Percentiles rank a stretch among this genome's conserved stretches.
These are phyloP conservation scores for Craterostigma plantagineum DNA, from an alignment of 257 asterid species.

Conservation along the genomic window DNA sequence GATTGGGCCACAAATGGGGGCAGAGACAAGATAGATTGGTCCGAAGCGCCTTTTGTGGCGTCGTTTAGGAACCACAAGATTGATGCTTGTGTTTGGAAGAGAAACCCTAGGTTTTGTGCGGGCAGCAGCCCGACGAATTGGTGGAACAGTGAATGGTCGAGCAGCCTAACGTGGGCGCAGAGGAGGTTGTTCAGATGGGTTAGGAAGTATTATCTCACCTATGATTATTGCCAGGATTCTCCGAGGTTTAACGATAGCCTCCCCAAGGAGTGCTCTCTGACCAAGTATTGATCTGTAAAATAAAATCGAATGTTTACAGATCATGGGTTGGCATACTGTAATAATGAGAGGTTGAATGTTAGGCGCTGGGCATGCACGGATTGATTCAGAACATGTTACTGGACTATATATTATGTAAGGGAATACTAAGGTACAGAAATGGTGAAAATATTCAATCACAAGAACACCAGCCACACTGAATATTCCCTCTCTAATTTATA, in stretches of 20 bases:
- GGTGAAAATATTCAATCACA: background rate
- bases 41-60: conserved; percentile 44
- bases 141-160: conserved; percentile 47
- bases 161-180: conserved; percentile 33
- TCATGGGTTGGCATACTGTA: conserved; percentile 33
- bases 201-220: conserved; percentile 29
- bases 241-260: conserved; percentile 37
- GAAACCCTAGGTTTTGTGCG: conserved; percentile 26
- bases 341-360: conserved; percentile 79
- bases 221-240: conserved; percentile 63
- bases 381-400: no score
- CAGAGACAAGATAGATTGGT: conserved; percentile 44
- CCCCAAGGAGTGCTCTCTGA: conserved; percentile 60
- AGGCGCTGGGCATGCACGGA: conserved; percentile 20
- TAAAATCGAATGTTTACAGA: background rate
- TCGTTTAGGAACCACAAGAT: conserved; percentile 30
- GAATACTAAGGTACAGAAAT: conserved; percentile 2
- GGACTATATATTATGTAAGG: conserved; percentile 8
- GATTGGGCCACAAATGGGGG: conserved; percentile 82
- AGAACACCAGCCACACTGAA: background rate
- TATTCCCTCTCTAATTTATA: no score
- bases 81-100: conserved; percentile 68
- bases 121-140: conserved; percentile 28
- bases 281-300: conserved; percentile 30
- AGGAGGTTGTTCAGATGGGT: conserved; percentile 62